Percentiles rank a stretch among this genome's conserved stretches.
Evolutionary conservation across 305 asterid genomes (phyloP).

Genomic region (Fraxinus xanthoxyloides): DNA sequence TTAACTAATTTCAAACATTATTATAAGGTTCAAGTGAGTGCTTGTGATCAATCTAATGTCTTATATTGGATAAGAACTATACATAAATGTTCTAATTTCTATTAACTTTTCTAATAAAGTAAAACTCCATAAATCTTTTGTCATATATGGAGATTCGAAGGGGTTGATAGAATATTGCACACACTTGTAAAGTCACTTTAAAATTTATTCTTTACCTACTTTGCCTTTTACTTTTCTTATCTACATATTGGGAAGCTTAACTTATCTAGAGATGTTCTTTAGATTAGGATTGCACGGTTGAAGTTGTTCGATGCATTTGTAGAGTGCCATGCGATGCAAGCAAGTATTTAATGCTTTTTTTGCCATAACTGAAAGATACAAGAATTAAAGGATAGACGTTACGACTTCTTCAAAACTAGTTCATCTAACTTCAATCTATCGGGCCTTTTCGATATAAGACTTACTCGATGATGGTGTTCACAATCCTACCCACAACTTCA

Average conservation of each 20-base stretch:
- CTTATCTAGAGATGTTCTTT: slow-evolving; percentile 7
- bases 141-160: slow-evolving; percentile 4
- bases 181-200: not conserved
- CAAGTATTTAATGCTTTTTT: slow-evolving; percentile 30
- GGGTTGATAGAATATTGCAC: not conserved
- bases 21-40: not conserved
- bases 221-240: slow-evolving; percentile 28
- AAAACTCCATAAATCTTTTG: not conserved
- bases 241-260: slow-evolving; percentile 1
- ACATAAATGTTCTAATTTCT: no score
- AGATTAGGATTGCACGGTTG: slow-evolving; percentile 68
- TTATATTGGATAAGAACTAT: not conserved
- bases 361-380: not conserved
- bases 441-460: not conserved
- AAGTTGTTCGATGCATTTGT: slow-evolving; percentile 89
- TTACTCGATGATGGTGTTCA: not conserved
- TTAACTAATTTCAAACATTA: not conserved
- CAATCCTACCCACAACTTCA: not conserved
- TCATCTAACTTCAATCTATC: not conserved
- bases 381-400: not conserved
- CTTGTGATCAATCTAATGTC: not conserved
- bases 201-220: slow-evolving; percentile 18
- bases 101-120: not conserved
- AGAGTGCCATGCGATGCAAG: slow-evolving; percentile 95
- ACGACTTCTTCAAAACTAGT: not conserved